Percentiles rank a stretch among this genome's conserved stretches.
Evolutionary conservation across 148 eudicot genomes (phyloP).

Genomic region (Simmondsia chinensis): DNA sequence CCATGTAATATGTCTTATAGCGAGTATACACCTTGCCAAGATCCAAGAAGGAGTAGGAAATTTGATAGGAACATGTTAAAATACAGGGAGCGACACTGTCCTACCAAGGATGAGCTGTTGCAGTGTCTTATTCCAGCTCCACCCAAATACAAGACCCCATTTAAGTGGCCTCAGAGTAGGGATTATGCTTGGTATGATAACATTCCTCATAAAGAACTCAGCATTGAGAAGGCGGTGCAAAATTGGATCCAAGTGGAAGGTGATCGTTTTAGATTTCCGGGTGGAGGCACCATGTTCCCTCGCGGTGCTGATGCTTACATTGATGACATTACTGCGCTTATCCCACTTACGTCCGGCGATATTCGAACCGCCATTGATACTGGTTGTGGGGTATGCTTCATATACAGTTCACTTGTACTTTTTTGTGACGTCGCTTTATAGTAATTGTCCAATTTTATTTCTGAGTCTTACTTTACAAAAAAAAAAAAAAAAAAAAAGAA

Average conservation of each 20-base stretch:
- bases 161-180: constrained; percentile 92
- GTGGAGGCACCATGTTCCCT: constrained; percentile 97
- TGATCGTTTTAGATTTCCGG: constrained; percentile 81
- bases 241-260: constrained; percentile 97
- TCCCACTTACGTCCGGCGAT: constrained; percentile 57
- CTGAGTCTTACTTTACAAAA: neutral
- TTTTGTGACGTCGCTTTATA: neutral
- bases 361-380: constrained; percentile 88
- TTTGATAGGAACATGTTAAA: constrained; percentile 71
- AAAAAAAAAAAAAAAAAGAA: neutral
- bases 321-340: constrained; percentile 68
- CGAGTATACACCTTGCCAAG: constrained; percentile 89
- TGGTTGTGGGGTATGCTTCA: constrained; percentile 72
- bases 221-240: constrained; percentile 90
- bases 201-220: constrained; percentile 92
- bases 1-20: constrained; percentile 58
- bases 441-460: too few relatives aligned
- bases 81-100: constrained; percentile 88
- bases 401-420: neutral
- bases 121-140: constrained; percentile 84
- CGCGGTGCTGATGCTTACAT: constrained; percentile 92
- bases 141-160: constrained; percentile 75
- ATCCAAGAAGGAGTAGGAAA: constrained; percentile 55
- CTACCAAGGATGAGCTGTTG: constrained; percentile 54
- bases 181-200: constrained; percentile 88